Evolutionary conservation across 169 alveolate genomes (phyloP).

Genomic region (Plasmodium vinckei): DNA sequence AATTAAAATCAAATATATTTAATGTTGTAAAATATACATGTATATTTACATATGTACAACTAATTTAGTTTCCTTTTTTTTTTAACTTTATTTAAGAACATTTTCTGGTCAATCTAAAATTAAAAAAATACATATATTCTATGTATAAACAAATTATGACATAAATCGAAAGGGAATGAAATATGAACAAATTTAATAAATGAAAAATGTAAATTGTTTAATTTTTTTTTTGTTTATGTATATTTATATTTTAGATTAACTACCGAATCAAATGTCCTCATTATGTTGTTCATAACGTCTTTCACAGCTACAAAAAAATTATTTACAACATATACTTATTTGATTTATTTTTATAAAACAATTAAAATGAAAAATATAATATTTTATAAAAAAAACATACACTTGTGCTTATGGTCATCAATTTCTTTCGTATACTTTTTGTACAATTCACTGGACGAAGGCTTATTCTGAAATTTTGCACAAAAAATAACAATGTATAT

Average conservation of each 20-base stretch:
- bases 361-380: neutral
- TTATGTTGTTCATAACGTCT: conserved; percentile 16
- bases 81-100: conserved; percentile 26
- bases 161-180: too few species aligned
- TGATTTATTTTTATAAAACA: neutral
- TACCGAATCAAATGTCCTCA: conserved; percentile 53
- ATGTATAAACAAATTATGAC: too few species aligned
- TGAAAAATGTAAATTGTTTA: neutral
- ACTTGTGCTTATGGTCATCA: conserved; percentile 25
- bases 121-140: neutral
- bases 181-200: neutral
- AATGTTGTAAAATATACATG: neutral
- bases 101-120: conserved; percentile 48
- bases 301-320: conserved; percentile 19
- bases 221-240: neutral
- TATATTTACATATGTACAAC: neutral
- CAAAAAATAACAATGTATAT: too few species aligned
- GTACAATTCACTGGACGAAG: conserved; percentile 31
- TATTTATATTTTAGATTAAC: neutral
- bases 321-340: neutral
- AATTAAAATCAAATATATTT: neutral
- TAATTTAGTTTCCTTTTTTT: neutral
- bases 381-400: conserved; percentile 7
- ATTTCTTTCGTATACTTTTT: conserved; percentile 20
- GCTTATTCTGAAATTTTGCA: conserved; percentile 17